A percentile compares a stretch with the other conserved stretches of the same genome.
Evolutionary conservation across 1,284 basidiomycete species (phyloP).

Genomic region (Fomitopsis palustris): DNA sequence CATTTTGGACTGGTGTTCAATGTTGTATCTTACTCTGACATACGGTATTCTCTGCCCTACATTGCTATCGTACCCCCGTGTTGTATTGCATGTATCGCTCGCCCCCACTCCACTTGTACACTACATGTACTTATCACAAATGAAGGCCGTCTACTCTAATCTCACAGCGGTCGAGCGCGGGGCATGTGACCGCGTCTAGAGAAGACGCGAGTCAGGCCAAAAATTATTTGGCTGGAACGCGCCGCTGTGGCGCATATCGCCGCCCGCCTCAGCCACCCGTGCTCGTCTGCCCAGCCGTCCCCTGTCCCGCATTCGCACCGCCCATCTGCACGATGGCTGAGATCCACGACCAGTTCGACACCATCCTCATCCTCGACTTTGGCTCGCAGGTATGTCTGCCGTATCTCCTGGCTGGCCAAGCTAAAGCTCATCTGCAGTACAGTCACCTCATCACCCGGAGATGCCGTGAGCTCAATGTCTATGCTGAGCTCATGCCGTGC

Average conservation of each 20-base stretch:
- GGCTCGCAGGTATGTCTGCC: slow-evolving; percentile 79
- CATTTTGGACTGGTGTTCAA: background rate
- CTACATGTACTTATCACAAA: no score
- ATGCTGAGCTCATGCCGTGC: slow-evolving; percentile 98
- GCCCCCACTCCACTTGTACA: background rate
- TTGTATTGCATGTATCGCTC: background rate
- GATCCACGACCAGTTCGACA: slow-evolving; percentile 96
- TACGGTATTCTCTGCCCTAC: background rate
- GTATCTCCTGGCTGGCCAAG: background rate
- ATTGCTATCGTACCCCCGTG: slow-evolving; percentile 7
- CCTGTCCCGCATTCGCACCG: background rate
- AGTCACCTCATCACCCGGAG: slow-evolving; percentile 97
- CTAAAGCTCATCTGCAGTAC: slow-evolving; percentile 55
- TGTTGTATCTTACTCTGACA: slow-evolving; percentile 3
- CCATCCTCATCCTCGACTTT: slow-evolving; percentile 96
- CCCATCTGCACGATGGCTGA: slow-evolving; percentile 50
- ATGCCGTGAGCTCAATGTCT: slow-evolving; percentile 97
- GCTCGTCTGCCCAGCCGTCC: background rate
- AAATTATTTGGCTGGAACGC: slow-evolving; percentile 1
- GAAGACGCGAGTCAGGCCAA: slow-evolving; percentile 3
- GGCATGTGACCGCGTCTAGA: background rate
- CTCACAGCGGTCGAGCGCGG: no score
- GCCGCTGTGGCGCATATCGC: background rate
- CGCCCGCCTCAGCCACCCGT: background rate
- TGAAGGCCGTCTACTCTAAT: no score